Percentiles rank a stretch among this genome's conserved stretches.
Evolutionary conservation across 352 stramenopile genomes (phyloP).

Genomic region (Globisporangium middletonii): DNA sequence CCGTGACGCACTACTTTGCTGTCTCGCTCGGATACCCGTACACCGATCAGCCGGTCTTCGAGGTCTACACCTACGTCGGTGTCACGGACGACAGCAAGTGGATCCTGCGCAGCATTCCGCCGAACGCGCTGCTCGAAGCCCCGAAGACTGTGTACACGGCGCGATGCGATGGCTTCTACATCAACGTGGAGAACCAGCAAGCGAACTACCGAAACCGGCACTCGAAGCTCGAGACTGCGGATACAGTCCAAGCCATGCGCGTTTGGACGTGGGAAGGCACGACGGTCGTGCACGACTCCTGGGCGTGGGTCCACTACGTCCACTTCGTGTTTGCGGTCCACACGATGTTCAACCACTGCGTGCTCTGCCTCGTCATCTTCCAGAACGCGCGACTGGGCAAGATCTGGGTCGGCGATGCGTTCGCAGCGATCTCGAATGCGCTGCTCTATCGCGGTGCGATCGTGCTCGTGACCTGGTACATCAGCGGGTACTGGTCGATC

Average conservation of each 20-base stretch:
- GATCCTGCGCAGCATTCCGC: too few species aligned
- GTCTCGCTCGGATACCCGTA: too few species aligned
- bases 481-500: conserved; percentile 40
- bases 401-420: conserved; percentile 44
- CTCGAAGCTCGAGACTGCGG: conserved; percentile 7
- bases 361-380: conserved; percentile 31
- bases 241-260: not conserved
- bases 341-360: conserved; percentile 25
- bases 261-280: conserved; percentile 15
- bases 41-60: too few species aligned
- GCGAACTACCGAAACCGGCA: conserved; percentile 26
- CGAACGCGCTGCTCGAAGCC: too few species aligned
- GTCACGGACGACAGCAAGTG: too few species aligned
- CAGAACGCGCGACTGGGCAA: conserved; percentile 23
- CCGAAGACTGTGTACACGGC: too few species aligned
- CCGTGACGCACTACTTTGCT: too few species aligned
- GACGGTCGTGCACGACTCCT: conserved; percentile 27
- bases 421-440: conserved; percentile 32
- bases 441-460: conserved; percentile 24
- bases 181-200: conserved; percentile 21
- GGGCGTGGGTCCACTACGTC: conserved; percentile 44
- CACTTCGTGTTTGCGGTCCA: conserved; percentile 37
- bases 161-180: conserved; percentile 12
- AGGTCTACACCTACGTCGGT: too few species aligned
- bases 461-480: conserved; percentile 28